Evolutionary conservation across 2,329 filamentous ascomycete genomes (phyloP).

Genomic region (Neopestalotiopsis sp.): DNA sequence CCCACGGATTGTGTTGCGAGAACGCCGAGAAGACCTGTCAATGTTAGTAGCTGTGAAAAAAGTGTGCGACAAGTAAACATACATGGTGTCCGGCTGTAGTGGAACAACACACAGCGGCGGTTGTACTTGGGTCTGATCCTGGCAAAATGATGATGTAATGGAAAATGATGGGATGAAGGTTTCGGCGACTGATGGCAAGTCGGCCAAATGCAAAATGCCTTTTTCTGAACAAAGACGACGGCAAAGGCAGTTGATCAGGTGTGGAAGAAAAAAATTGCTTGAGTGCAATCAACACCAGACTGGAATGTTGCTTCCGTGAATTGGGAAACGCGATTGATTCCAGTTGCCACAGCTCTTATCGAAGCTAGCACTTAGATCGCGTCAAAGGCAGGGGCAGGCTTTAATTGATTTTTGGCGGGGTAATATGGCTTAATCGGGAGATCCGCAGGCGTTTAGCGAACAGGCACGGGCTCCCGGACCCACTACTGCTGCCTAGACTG

Average conservation of each 20-base stretch:
- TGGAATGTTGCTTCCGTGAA: neutral
- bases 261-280: neutral
- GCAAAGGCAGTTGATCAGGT: neutral
- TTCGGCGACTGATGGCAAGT: too few species aligned
- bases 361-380: neutral
- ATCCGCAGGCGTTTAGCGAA: neutral
- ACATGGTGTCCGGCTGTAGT: neutral
- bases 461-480: neutral
- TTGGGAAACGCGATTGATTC: neutral
- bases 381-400: neutral
- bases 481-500: neutral
- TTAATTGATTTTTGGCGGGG: neutral
- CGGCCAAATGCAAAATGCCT: too few species aligned
- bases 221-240: neutral
- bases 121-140: too few species aligned
- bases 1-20: conserved; percentile 28
- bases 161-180: neutral
- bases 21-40: neutral
- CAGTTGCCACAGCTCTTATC: neutral
- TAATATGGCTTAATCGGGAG: neutral
- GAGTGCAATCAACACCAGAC: neutral
- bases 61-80: neutral
- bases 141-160: neutral
- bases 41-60: neutral
- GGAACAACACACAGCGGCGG: neutral